phyloP scores from a whole-genome alignment of 2,329 filamentous ascomycete genomes.

The Exophiala mesophila region DNA sequence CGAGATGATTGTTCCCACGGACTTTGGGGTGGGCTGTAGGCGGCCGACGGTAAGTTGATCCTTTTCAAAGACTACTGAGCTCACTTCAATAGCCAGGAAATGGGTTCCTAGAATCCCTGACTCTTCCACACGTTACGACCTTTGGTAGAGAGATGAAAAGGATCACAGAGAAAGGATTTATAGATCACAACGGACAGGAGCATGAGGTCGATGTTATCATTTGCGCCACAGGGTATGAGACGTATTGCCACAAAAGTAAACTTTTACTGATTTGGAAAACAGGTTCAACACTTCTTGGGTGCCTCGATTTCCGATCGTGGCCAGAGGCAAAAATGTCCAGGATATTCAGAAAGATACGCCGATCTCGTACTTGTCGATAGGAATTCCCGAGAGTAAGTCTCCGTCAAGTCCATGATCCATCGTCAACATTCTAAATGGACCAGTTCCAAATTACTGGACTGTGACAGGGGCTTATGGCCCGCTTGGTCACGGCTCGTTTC shows the following conservation, averaged over 20 bases:
- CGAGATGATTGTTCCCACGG: conserved; percentile 42
- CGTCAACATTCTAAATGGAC: neutral
- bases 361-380: conserved; percentile 19
- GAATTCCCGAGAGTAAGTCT: conserved; percentile 12
- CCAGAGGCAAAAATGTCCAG: conserved; percentile 10
- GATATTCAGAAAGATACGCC: conserved; percentile 11
- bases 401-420: neutral
- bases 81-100: conserved; percentile 25
- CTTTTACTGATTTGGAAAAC: neutral
- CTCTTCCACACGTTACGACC: conserved; percentile 37
- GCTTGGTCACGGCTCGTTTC: conserved; percentile 27
- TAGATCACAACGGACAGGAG: conserved; percentile 22
- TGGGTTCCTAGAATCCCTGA: conserved; percentile 19
- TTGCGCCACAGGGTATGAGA: conserved; percentile 18
- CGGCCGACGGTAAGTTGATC: conserved; percentile 36
- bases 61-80: no score
- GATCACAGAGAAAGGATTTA: conserved; percentile 33
- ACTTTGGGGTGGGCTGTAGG: conserved; percentile 40
- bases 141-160: conserved; percentile 38
- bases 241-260: no score
- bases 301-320: conserved; percentile 16
- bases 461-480: conserved; percentile 26
- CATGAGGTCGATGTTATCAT: conserved; percentile 24
- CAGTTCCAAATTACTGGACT: conserved; percentile 29
- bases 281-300: conserved; percentile 20